phyloP scores from a whole-genome alignment of 2,329 filamentous ascomycete genomes.

The Cladophialophora psammophila region DNA sequence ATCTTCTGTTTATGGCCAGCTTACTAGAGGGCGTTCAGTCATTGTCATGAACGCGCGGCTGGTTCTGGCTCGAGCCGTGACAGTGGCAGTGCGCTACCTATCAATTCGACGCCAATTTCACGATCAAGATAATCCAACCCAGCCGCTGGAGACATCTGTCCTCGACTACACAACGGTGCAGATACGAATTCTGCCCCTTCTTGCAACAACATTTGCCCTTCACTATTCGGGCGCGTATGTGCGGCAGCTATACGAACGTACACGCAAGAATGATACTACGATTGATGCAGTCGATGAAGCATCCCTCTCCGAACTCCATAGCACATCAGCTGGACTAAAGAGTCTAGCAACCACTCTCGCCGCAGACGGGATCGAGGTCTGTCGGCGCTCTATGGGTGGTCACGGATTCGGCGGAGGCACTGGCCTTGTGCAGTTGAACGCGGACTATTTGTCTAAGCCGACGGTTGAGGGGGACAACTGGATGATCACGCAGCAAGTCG shows the following conservation, averaged over 20 bases:
- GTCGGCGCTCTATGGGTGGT: slow-evolving; percentile 75
- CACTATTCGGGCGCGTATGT: slow-evolving; percentile 53
- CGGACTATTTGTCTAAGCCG: slow-evolving; percentile 73
- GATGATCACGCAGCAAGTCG: slow-evolving; percentile 79
- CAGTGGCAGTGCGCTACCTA: slow-evolving; percentile 59
- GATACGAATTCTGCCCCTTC: slow-evolving; percentile 59
- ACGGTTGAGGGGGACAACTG: slow-evolving; percentile 83
- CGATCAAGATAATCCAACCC: slow-evolving; percentile 54
- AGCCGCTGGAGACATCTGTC: slow-evolving; percentile 52
- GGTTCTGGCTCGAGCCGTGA: slow-evolving; percentile 61
- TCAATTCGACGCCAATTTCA: slow-evolving; percentile 58
- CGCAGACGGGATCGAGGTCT: slow-evolving; percentile 76
- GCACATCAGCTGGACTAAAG: slow-evolving; percentile 77
- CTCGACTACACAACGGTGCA: slow-evolving; percentile 63
- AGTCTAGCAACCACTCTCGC: slow-evolving; percentile 74
- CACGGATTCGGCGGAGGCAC: slow-evolving; percentile 62
- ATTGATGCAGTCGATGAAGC: slow-evolving; percentile 56
- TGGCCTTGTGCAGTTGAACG: slow-evolving; percentile 67
- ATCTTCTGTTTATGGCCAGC: slow-evolving; percentile 57
- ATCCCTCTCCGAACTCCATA: slow-evolving; percentile 73
- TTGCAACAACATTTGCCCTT: slow-evolving; percentile 61
- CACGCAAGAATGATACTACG: slow-evolving; percentile 55
- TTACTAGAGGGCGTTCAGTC: slow-evolving; percentile 51
- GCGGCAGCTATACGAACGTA: slow-evolving; percentile 55
- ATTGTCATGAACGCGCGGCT: slow-evolving; percentile 56